A percentile compares a stretch with the other conserved stretches of the same genome.
phyloP scores from a whole-genome alignment of 345 rosid genomes.

The Syzygium grande region DNA sequence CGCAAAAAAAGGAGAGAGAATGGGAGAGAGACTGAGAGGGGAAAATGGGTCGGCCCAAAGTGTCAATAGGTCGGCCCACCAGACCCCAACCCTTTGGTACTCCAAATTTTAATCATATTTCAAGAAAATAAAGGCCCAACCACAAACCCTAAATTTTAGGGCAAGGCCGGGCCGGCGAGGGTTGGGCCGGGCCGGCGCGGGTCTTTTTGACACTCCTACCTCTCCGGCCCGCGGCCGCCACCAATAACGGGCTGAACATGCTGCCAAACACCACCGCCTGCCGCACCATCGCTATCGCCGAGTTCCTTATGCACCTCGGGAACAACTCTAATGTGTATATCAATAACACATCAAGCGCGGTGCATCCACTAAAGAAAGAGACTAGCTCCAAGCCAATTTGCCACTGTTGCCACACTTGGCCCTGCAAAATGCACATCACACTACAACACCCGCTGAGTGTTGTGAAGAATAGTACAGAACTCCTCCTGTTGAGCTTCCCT shows the following conservation, averaged over 20 bases:
- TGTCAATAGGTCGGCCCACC: too few species aligned
- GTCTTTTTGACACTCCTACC: too few species aligned
- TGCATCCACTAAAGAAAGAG: slow-evolving; percentile 49
- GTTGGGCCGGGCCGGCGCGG: too few species aligned
- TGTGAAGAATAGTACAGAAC: slow-evolving; percentile 32
- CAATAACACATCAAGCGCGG: slow-evolving; percentile 25
- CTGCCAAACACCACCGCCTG: slow-evolving; percentile 23
- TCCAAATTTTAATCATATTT: too few species aligned
- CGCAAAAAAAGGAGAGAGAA: too few species aligned
- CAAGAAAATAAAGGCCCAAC: too few species aligned
- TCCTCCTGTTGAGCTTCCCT: slow-evolving; percentile 27
- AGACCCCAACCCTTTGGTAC: too few species aligned
- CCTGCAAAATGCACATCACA: slow-evolving; percentile 23
- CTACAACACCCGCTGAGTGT: slow-evolving; percentile 33
- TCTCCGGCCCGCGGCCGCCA: neutral
- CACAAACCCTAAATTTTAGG: too few species aligned
- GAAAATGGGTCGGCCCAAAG: too few species aligned
- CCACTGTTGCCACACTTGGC: slow-evolving; percentile 1
- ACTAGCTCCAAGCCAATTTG: slow-evolving; percentile 49
- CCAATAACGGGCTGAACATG: slow-evolving; percentile 5
- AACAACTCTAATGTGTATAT: slow-evolving; percentile 46
- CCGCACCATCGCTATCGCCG: slow-evolving; percentile 29
- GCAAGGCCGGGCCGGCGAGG: too few species aligned
- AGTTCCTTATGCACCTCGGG: slow-evolving; percentile 44
- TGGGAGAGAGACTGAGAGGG: too few species aligned